phyloP scores from a whole-genome alignment of 257 asterid genomes.

The Scutellaria barbata region DNA sequence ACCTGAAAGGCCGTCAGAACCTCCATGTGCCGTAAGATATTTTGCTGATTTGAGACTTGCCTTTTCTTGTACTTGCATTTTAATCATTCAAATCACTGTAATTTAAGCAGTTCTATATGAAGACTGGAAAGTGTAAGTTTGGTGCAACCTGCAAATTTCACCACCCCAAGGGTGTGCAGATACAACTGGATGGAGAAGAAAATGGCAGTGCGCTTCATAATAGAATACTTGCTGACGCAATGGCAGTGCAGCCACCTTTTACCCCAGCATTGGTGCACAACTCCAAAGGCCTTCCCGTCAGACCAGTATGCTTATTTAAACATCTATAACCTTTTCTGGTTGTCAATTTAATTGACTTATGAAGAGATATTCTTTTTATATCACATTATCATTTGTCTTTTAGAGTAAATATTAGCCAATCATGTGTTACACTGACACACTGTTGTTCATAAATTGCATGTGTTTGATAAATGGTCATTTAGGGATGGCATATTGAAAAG shows the following conservation, averaged over 20 bases:
- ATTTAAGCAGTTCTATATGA: constrained; percentile 86
- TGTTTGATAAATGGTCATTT: constrained; percentile 17
- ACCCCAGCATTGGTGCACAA: constrained; percentile 76
- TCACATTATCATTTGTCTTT: not conserved
- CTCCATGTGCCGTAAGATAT: constrained; percentile 82
- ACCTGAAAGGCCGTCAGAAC: constrained; percentile 97
- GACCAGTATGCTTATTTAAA: constrained; percentile 62
- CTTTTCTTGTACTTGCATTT: constrained; percentile 23
- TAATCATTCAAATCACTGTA: constrained; percentile 27
- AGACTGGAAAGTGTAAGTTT: constrained; percentile 92
- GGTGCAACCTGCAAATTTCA: constrained; percentile 91
- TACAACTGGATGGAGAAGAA: constrained; percentile 55
- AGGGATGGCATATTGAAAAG: constrained; percentile 14
- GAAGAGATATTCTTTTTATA: constrained; percentile 17
- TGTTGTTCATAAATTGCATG: constrained; percentile 26
- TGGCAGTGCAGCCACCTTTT: constrained; percentile 46
- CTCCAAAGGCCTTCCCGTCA: constrained; percentile 92
- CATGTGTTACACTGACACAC: not conserved
- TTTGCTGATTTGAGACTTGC: constrained; percentile 33
- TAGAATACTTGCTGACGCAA: constrained; percentile 55
- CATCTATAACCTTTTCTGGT: constrained; percentile 17
- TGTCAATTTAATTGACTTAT: constrained; percentile 21
- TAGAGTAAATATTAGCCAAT: constrained; percentile 21
- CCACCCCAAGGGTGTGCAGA: constrained; percentile 85
- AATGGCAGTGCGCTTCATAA: constrained; percentile 44